These are phyloP conservation scores for Hyaloscypha finlandica DNA, from an alignment of 495 filamentous ascomycete species.

Conservation along the genomic window DNA sequence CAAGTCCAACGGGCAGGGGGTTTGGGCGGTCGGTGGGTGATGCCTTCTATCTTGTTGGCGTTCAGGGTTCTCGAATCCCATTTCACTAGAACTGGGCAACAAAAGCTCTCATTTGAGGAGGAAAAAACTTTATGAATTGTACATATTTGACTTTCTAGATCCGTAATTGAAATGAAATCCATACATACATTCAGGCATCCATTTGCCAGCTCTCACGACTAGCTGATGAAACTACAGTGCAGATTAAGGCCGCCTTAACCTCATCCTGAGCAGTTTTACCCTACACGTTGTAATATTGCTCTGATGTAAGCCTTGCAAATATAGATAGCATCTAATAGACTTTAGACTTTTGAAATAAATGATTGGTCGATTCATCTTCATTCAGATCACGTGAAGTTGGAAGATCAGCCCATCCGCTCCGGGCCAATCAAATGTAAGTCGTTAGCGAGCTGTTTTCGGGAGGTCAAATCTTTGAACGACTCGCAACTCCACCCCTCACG, in stretches of 20 bases:
- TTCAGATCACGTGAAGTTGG: slow-evolving; percentile 10
- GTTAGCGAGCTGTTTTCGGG: slow-evolving; percentile 16
- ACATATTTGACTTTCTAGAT: background rate
- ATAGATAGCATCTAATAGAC: too few species aligned
- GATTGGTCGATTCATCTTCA: too few species aligned
- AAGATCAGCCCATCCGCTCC: slow-evolving; percentile 3
- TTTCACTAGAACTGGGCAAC: background rate
- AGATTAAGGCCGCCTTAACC: too few species aligned
- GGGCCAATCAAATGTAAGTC: slow-evolving; percentile 18
- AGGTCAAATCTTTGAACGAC: slow-evolving; percentile 19
- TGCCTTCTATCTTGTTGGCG: slow-evolving; percentile 11
- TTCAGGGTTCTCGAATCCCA: slow-evolving; percentile 7
- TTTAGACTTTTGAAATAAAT: too few species aligned
- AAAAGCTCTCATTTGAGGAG: background rate
- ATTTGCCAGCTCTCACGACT: background rate
- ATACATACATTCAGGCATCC: background rate
- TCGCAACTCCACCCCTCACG: slow-evolving; percentile 34
- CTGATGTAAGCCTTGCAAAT: too few species aligned
- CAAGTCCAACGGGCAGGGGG: too few species aligned
- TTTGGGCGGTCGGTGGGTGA: too few species aligned
- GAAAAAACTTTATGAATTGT: background rate
- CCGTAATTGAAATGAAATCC: background rate
- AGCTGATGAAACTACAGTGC: background rate
- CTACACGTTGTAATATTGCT: too few species aligned
- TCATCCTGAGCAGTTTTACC: too few species aligned